phyloP scores from a whole-genome alignment of 2,329 filamentous ascomycete species.

The Penicillium aurantiogriseum region DNA sequence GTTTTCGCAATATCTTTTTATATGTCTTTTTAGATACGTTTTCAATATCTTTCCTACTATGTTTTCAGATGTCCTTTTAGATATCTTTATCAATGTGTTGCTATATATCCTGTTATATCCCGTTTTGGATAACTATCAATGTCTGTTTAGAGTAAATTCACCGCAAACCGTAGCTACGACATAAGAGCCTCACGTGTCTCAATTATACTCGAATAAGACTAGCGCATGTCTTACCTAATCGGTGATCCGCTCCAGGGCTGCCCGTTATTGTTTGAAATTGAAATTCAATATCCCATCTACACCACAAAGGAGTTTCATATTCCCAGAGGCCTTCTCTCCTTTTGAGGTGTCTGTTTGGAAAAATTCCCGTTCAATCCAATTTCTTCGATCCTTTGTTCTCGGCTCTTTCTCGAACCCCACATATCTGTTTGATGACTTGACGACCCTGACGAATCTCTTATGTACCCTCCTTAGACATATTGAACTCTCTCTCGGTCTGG shows the following conservation, averaged over 20 bases:
- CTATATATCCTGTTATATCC: too few species aligned
- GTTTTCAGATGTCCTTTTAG: neutral
- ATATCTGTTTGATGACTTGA: constrained; percentile 39
- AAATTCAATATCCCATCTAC: constrained; percentile 14
- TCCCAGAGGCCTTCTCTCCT: constrained; percentile 6
- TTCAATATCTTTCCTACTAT: neutral
- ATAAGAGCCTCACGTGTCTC: constrained; percentile 21
- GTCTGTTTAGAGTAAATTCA: neutral
- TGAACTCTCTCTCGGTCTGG: constrained; percentile 13
- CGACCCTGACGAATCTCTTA: constrained; percentile 43
- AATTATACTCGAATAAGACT: constrained; percentile 18
- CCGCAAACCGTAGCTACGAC: too few species aligned
- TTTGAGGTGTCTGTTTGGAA: constrained; percentile 7
- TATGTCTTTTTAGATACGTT: neutral
- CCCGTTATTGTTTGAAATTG: constrained; percentile 14
- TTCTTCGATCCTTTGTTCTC: constrained; percentile 21
- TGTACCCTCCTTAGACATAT: constrained; percentile 30
- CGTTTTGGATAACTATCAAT: neutral
- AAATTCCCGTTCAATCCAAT: constrained; percentile 9
- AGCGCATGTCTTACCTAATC: constrained; percentile 17
- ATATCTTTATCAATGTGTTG: neutral
- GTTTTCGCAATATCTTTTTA: too few species aligned
- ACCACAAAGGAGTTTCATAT: constrained; percentile 1
- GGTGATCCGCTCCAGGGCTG: constrained; percentile 14
- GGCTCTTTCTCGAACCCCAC: constrained; percentile 14